Percentiles rank a stretch among this genome's conserved stretches.
Conservation (phyloP, 2,329 filamentous ascomycete species). For the Aureobasidium sp. region DNA sequence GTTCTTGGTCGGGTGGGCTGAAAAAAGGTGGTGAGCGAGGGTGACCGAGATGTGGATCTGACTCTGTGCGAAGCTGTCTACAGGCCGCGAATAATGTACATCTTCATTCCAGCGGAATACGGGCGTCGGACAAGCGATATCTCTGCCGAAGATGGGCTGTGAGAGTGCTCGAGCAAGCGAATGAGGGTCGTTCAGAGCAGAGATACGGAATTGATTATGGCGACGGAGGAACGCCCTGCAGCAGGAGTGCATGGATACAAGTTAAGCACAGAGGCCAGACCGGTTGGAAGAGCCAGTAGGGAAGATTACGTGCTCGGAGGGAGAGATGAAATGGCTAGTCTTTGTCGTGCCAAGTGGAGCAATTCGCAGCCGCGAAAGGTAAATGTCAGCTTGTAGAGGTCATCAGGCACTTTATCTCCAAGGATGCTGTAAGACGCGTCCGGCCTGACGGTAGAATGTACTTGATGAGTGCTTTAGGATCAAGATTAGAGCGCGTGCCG, state of each 20-base stretch:
- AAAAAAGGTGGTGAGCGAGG: neutral
- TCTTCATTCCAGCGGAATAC: neutral
- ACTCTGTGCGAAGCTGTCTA: neutral
- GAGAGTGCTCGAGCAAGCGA: conserved; percentile 1
- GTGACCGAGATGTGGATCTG: neutral
- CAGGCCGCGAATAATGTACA: neutral
- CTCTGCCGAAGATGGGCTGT: neutral
- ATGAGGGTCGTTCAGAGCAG: neutral
- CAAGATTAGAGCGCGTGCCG: neutral
- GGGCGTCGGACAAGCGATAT: neutral
- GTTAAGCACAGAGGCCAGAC: conserved; percentile 5
- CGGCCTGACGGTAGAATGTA: neutral
- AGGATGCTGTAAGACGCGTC: neutral
- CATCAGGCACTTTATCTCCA: neutral
- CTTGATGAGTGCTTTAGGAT: neutral
- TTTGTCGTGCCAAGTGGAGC: neutral
- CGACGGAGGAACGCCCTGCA: conserved; percentile 1
- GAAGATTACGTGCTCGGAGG: conserved; percentile 7
- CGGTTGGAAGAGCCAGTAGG: neutral
- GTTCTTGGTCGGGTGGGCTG: neutral
- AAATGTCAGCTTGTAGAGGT: conserved; percentile 1
- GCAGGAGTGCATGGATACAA: conserved; percentile 11
- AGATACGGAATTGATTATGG: neutral
- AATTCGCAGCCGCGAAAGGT: neutral
- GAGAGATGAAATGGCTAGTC: conserved; percentile 8